phyloP scores from a whole-genome alignment of 106 monocot genomes.

The Dendrobium chrysotoxum region DNA sequence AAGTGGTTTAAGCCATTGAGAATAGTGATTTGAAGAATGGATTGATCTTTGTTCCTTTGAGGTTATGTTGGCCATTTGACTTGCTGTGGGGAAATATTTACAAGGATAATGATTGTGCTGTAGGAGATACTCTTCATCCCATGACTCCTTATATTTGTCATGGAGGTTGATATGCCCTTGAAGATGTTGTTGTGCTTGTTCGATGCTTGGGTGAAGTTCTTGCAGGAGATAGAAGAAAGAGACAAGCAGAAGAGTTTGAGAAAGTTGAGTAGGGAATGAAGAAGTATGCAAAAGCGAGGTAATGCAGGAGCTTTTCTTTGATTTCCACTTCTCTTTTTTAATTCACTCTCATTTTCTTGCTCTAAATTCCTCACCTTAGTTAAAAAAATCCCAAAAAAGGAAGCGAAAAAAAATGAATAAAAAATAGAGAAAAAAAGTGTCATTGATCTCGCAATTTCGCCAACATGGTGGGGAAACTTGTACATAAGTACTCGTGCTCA shows the following conservation, averaged over 20 bases:
- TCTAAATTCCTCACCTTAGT: too few relatives aligned
- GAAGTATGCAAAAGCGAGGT: slow-evolving; percentile 49
- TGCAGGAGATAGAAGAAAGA: background rate
- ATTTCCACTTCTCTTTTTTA: slow-evolving; percentile 38
- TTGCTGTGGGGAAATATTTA: slow-evolving; percentile 35
- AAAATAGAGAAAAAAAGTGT: too few relatives aligned
- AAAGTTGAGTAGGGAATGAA: slow-evolving; percentile 32
- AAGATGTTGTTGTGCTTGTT: slow-evolving; percentile 61
- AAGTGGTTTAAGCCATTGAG: slow-evolving; percentile 31
- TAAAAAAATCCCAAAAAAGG: too few relatives aligned
- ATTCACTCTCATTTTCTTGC: too few relatives aligned
- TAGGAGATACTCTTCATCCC: slow-evolving; percentile 76
- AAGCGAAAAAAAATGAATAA: too few relatives aligned
- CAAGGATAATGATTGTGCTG: slow-evolving; percentile 45
- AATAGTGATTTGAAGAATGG: slow-evolving; percentile 30
- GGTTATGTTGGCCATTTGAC: slow-evolving; percentile 42
- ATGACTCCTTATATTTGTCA: slow-evolving; percentile 82
- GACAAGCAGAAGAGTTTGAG: slow-evolving; percentile 3
- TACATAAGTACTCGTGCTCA: too few relatives aligned
- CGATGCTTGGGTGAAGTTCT: slow-evolving; percentile 44
- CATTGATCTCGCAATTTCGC: too few relatives aligned
- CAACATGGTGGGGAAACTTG: too few relatives aligned
- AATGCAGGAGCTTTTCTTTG: slow-evolving; percentile 58
- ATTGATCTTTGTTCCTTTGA: slow-evolving; percentile 42
- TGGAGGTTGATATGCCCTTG: slow-evolving; percentile 69